Conservation (phyloP, 1,284 basidiomycete genomes). For the Cutaneotrichosporon sp. region DNA sequence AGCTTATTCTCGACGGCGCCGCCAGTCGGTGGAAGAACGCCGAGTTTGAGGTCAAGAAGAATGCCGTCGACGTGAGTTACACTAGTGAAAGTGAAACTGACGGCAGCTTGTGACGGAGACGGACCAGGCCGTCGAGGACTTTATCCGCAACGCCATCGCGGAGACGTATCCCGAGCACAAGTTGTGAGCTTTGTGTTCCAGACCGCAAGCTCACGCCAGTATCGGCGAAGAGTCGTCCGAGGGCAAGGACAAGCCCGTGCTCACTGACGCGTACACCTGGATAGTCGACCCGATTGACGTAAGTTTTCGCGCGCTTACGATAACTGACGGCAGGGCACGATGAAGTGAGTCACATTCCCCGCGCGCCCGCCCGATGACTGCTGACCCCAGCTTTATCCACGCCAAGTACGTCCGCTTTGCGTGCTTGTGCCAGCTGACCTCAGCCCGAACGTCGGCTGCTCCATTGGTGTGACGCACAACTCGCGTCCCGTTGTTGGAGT, state of each 20-base stretch:
- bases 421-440: neutral
- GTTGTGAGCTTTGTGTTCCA: conserved; percentile 51
- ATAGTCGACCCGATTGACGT: conserved; percentile 47
- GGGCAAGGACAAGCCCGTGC: conserved; percentile 52
- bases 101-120: conserved; percentile 78
- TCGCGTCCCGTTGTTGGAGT: conserved; percentile 76
- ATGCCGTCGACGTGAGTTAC: conserved; percentile 54
- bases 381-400: conserved; percentile 40
- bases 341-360: conserved; percentile 34
- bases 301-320: conserved; percentile 7
- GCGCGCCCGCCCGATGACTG: too few species aligned
- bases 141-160: conserved; percentile 68
- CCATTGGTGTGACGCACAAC: conserved; percentile 79
- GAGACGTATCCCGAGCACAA: conserved; percentile 68
- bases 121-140: conserved; percentile 82
- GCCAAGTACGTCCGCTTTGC: conserved; percentile 29
- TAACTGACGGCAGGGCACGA: conserved; percentile 34
- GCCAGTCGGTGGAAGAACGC: conserved; percentile 24
- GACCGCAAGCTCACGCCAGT: conserved; percentile 23
- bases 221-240: conserved; percentile 86
- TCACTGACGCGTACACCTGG: conserved; percentile 63
- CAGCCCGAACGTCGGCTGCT: conserved; percentile 50
- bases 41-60: conserved; percentile 30
- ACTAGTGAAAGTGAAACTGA: neutral
- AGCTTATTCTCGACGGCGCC: conserved; percentile 26